Base-by-base conservation (phyloP, 2,329 filamentous ascomycete genomes). In the Fusarium kyushuense region DNA sequence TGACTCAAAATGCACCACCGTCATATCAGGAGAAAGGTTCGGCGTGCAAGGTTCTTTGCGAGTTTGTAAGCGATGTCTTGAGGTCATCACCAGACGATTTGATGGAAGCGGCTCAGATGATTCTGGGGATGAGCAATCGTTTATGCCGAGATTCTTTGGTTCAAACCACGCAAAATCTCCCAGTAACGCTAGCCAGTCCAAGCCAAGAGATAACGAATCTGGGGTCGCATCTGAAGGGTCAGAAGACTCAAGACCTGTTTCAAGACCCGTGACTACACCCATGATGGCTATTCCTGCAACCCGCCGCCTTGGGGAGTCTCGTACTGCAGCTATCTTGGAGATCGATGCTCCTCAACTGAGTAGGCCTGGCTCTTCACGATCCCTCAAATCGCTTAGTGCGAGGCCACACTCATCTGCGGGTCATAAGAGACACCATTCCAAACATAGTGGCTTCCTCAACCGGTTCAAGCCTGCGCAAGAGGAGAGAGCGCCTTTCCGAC, bases 341-440 rank as follows among this genome's bases (percentile, higher is more conserved):
- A 96, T 98, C 57, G 94, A 96, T 73, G 87, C 89, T 19, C 92
- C 93, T 32, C 90, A 93, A 56, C 84, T 97, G 29, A 91, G 92
- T 66, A 87, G 96, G n/a, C 95, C 96, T n/a, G 92, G 92, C 63
- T 99, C 96, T 1, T 97, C 95, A 6, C 89, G 94, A 54, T 98
- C 96, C 11, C 80, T 98, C 23, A 94, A 92, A 71, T 93, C 94
- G 0, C 82, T 90, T 10, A 83, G 92, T 11, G 87, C 86, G 14
- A 88, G 94, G 36, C 91, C 93, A 16, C 89, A 93, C 67, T 96
- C 94, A 3, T 92, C 82, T 71, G 83, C 74, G 41, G 85, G 90
- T 10, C 95, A 97, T 77, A 93, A 92, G 76, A 88, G 94, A 17
- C 92, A 96, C 75, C 92, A 93, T 76, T 97, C 95, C 21, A 93